Percentiles rank a stretch among this genome's conserved stretches.
phyloP scores from a whole-genome alignment of 805 yeast species.

The Wickerhamomyces strasburgensis region DNA sequence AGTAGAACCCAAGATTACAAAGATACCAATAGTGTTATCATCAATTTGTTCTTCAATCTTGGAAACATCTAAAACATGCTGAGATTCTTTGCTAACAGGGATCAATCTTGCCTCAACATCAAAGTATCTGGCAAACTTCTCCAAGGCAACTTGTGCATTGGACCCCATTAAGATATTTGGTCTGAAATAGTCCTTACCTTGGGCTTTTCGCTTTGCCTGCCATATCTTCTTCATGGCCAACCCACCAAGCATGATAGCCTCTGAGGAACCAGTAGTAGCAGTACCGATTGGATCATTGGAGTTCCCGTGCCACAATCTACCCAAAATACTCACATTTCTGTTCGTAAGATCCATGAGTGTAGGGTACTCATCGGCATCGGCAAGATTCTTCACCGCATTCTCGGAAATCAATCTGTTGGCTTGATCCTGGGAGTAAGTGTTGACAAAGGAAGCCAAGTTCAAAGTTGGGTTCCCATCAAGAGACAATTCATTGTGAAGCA shows the following conservation, averaged over 20 bases:
- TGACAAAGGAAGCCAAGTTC: slow-evolving; percentile 87
- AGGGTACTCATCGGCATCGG: slow-evolving; percentile 93
- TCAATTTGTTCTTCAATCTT: slow-evolving; percentile 63
- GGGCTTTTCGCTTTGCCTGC: slow-evolving; percentile 61
- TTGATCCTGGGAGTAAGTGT: slow-evolving; percentile 57
- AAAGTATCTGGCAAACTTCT: slow-evolving; percentile 89
- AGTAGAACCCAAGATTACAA: slow-evolving; percentile 85
- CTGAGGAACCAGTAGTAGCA: slow-evolving; percentile 91
- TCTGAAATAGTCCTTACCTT: slow-evolving; percentile 52
- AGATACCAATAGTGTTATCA: slow-evolving; percentile 90
- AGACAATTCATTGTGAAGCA: slow-evolving; percentile 67
- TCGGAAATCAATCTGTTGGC: slow-evolving; percentile 54
- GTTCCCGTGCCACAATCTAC: slow-evolving; percentile 79
- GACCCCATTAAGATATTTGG: slow-evolving; percentile 92
- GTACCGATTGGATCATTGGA: slow-evolving; percentile 60
- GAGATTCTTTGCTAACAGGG: slow-evolving; percentile 54
- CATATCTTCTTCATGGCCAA: slow-evolving; percentile 87
- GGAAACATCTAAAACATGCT: slow-evolving; percentile 59
- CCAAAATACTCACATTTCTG: slow-evolving; percentile 76
- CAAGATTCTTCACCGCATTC: slow-evolving; percentile 80
- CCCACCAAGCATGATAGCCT: slow-evolving; percentile 92
- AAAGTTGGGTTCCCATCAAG: slow-evolving; percentile 82
- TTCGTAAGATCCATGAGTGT: slow-evolving; percentile 73
- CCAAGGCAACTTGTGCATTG: slow-evolving; percentile 90
- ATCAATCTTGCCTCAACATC: slow-evolving; percentile 83